phyloP scores from a whole-genome alignment of 2,329 filamentous ascomycete genomes.

The Graphilbum ipis-grandicollis region DNA sequence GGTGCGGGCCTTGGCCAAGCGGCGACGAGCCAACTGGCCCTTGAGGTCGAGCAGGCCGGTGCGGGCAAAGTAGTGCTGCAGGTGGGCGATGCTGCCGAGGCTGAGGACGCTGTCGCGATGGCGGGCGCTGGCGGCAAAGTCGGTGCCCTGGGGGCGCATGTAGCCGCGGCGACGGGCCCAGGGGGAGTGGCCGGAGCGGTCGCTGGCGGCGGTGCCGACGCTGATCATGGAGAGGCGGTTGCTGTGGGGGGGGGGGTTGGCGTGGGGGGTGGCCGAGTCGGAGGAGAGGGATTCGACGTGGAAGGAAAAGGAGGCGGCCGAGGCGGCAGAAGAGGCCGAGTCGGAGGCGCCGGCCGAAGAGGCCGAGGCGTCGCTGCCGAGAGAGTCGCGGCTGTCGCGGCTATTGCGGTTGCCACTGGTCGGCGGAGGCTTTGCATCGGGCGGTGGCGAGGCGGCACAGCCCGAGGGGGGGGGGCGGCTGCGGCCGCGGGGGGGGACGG shows the following conservation, averaged over 20 bases:
- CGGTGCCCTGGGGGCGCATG: conserved; percentile 70
- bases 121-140: conserved; percentile 79
- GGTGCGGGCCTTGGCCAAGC: conserved; percentile 35
- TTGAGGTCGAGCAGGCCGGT: conserved; percentile 90
- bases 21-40: conserved; percentile 60
- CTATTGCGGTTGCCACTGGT: too few species aligned
- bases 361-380: conserved; percentile 24
- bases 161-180: conserved; percentile 53
- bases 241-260: too few species aligned
- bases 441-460: conserved; percentile 34
- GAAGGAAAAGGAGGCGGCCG: conserved; percentile 14
- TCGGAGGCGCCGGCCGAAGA: conserved; percentile 16
- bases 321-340: conserved; percentile 19
- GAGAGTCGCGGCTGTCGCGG: conserved; percentile 30
- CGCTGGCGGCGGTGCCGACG: background rate
- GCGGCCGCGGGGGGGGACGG: too few species aligned
- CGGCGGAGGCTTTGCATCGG: conserved; percentile 30
- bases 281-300: too few species aligned
- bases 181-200: background rate
- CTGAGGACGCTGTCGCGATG: conserved; percentile 92
- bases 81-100: conserved; percentile 85
- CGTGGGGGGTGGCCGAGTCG: too few species aligned
- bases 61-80: conserved; percentile 96
- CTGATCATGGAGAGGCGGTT: background rate
- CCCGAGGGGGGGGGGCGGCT: conserved; percentile 43